Conservation (phyloP, 305 asterid species). For the Solanum hybrid region DNA sequence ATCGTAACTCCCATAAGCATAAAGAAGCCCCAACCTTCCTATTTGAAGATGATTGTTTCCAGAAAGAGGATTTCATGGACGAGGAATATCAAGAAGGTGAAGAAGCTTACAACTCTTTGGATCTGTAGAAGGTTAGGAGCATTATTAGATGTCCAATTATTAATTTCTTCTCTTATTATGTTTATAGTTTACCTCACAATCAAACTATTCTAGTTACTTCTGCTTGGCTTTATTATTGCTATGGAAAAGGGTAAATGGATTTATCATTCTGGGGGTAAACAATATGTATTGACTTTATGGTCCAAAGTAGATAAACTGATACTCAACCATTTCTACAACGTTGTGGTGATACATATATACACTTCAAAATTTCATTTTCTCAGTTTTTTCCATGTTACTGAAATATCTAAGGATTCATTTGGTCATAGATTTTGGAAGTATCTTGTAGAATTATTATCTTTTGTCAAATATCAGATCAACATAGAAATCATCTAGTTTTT, state of each 20-base stretch:
- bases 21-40: conserved; percentile 49
- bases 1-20: conserved; percentile 27
- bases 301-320: not conserved
- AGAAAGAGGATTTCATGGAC: conserved; percentile 20
- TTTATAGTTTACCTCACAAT: not conserved
- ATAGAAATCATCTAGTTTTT: not conserved
- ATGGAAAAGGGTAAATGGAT: not conserved
- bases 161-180: not conserved
- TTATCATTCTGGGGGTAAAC: not conserved
- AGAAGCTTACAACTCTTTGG: conserved; percentile 24
- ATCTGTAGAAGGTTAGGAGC: conserved; percentile 9
- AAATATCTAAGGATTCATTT: not conserved
- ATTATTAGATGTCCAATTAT: not conserved
- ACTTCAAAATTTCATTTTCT: not conserved
- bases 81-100: conserved; percentile 43
- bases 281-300: not conserved
- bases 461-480: not conserved
- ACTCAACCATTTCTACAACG: not conserved
- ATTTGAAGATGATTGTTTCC: conserved; percentile 27
- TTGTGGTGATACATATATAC: not conserved
- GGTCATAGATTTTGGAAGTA: not conserved
- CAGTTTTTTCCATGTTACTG: not conserved
- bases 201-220: not conserved
- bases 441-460: not conserved
- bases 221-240: not conserved